These are phyloP conservation scores for Eremothecium gossypii DNA, from an alignment of 1,139 yeast species.

Conservation along the genomic window DNA sequence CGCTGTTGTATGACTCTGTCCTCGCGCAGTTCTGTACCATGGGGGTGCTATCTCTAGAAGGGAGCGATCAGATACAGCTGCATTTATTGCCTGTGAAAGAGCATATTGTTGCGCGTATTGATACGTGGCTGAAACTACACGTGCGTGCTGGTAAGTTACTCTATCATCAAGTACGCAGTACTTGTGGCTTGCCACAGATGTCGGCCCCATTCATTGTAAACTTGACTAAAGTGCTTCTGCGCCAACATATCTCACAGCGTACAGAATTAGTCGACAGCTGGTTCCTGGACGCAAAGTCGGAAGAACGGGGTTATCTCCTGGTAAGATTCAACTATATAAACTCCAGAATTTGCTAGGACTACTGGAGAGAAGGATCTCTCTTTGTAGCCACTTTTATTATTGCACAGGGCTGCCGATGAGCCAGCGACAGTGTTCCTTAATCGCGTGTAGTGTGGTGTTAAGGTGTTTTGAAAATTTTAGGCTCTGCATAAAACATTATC, in stretches of 20 bases:
- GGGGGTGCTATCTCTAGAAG: background rate
- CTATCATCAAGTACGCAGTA: background rate
- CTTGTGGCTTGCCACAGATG: background rate
- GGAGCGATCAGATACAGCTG: background rate
- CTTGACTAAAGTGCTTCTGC: slow-evolving; percentile 1
- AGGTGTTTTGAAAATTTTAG: background rate
- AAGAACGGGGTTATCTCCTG: background rate
- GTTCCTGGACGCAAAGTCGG: slow-evolving; percentile 1
- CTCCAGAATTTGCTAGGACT: background rate
- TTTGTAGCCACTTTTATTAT: background rate
- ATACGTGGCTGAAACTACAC: background rate
- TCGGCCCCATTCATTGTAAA: background rate
- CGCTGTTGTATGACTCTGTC: background rate
- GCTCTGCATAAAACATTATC: background rate
- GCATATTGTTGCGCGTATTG: background rate
- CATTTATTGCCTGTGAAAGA: background rate
- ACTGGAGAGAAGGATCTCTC: background rate
- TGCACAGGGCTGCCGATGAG: background rate
- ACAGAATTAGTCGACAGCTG: background rate
- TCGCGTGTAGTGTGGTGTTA: background rate
- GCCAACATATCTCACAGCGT: background rate
- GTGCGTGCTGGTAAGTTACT: background rate
- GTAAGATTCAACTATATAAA: background rate
- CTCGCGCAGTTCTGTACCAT: background rate
- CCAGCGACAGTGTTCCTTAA: background rate